Conservation (phyloP, 164 flowering plant species). For the Chimonanthus praecox region DNA sequence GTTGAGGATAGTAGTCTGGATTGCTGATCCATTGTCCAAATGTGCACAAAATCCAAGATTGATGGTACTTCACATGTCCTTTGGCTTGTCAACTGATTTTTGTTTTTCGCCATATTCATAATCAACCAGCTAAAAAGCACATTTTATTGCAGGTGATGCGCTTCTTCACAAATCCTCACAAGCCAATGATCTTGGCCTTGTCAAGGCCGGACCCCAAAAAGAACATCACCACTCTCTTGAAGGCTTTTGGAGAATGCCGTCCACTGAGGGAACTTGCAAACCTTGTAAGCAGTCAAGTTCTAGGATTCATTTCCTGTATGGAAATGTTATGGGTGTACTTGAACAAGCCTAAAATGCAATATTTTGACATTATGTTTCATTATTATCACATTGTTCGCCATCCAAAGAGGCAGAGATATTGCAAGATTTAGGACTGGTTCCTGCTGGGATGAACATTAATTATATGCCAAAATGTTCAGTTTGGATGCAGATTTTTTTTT, state of each 20-base stretch:
- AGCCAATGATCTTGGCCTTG: conserved; percentile 89
- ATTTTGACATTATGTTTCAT: background rate
- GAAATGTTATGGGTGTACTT: background rate
- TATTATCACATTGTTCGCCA: background rate
- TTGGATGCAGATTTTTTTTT: too few species aligned
- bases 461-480: background rate
- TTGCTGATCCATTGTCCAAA: too few species aligned
- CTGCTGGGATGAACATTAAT: background rate
- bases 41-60: too few species aligned
- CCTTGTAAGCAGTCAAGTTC: conserved; percentile 50
- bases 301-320: background rate
- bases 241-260: conserved; percentile 93
- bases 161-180: conserved; percentile 89
- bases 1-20: too few species aligned
- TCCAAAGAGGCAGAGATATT: background rate
- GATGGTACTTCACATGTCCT: background rate
- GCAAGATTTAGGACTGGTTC: background rate
- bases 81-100: too few species aligned
- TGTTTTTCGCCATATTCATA: too few species aligned
- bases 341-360: background rate
- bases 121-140: background rate
- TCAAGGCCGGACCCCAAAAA: conserved; percentile 96
- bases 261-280: conserved; percentile 88
- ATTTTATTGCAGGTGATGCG: conserved; percentile 64
- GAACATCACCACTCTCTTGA: conserved; percentile 83